Base-by-base conservation (phyloP, 371 early-diverging fungal genomes). In the Mortierella sp. region DNA sequence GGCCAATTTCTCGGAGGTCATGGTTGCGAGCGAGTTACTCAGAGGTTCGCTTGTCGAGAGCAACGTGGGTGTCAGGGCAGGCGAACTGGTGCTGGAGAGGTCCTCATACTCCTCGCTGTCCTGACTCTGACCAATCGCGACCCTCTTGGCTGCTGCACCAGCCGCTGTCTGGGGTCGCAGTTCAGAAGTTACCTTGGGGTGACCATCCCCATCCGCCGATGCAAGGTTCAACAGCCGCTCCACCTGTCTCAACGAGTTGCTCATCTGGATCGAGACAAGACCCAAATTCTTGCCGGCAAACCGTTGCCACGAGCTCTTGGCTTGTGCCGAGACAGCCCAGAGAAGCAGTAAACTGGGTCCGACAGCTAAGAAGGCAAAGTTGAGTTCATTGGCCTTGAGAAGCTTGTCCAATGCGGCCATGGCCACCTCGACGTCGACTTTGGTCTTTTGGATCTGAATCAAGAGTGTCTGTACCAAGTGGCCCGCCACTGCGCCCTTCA, bases 331-430 rank as follows among this genome's bases (percentile, higher is more conserved):
- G 10, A 91, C 77, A 7, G 90, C 91, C 90, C 90, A 94, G 1
- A 91, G 88, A 6, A 93, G 76, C 54, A 94, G 84, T 88, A 94
- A 89, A 45, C 93, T 92, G 45, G 95, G 95, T 11, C 92, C 92
- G 38, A 93, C 93, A 65, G 94, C 93, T 57, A 99, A 82, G 79
- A 99, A 93, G 16, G 96, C 95, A 92, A 99, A 99, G 80, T 98
- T 99, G 73, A 99, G 93, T 84, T 99, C 99, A 88, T 99, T 98
- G 0, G 98, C 94, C 80, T 94, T 93, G 65, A 99, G 91, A 47
- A 99, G 93, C 81, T 98, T 97, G 88, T 99, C 99, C 28, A 99
- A 83, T 0, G 98, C 98, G 0, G 95, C 91, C 96, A 99, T 95
- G 42, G 98, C 97, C 13, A 96, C 87, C 74, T 96, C 97, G 19